Conservation (phyloP, 2,329 filamentous ascomycete genomes). For the Penicillium sp. region DNA sequence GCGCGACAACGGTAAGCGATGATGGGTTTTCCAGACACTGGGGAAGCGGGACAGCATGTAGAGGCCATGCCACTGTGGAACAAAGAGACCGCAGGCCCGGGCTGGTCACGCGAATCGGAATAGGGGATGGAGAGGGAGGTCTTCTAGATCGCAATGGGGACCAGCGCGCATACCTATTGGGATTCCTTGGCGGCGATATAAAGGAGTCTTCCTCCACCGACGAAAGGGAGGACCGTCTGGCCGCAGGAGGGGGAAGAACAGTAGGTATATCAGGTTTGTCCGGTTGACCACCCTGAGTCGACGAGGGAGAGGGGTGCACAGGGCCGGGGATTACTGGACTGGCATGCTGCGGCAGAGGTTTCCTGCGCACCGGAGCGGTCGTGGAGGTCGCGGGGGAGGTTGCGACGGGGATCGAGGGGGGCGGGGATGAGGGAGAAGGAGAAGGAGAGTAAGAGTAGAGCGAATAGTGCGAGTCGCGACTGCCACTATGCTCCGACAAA, state of each 20-base stretch:
- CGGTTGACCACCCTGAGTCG: slow-evolving; percentile 24
- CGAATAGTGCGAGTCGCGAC: no score
- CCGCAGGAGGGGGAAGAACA: slow-evolving; percentile 19
- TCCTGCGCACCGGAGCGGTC: no score
- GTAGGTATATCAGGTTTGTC: slow-evolving; percentile 24
- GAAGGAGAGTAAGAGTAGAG: no score
- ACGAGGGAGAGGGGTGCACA: slow-evolving; percentile 25
- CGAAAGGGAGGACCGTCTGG: slow-evolving; percentile 23
- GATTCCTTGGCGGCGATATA: slow-evolving; percentile 36
- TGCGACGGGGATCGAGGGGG: slow-evolving; percentile 42
- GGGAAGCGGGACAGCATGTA: slow-evolving; percentile 22
- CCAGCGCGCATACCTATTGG: slow-evolving; percentile 39
- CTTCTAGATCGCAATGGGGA: slow-evolving; percentile 5
- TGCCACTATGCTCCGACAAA: no score
- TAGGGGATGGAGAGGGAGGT: slow-evolving; percentile 7
- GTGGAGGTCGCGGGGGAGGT: slow-evolving; percentile 32
- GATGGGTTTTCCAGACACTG: slow-evolving; percentile 24
- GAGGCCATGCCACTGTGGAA: slow-evolving; percentile 16
- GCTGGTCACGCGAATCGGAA: slow-evolving; percentile 5
- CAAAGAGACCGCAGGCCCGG: neutral
- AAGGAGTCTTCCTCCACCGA: slow-evolving; percentile 29
- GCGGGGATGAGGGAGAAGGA: slow-evolving; percentile 42
- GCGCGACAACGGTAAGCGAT: slow-evolving; percentile 23
- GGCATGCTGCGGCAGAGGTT: slow-evolving; percentile 53
- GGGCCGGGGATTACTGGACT: slow-evolving; percentile 41